phyloP scores from a whole-genome alignment of 2,329 filamentous ascomycete species.

The Zelopaecilomyces penicillatus region DNA sequence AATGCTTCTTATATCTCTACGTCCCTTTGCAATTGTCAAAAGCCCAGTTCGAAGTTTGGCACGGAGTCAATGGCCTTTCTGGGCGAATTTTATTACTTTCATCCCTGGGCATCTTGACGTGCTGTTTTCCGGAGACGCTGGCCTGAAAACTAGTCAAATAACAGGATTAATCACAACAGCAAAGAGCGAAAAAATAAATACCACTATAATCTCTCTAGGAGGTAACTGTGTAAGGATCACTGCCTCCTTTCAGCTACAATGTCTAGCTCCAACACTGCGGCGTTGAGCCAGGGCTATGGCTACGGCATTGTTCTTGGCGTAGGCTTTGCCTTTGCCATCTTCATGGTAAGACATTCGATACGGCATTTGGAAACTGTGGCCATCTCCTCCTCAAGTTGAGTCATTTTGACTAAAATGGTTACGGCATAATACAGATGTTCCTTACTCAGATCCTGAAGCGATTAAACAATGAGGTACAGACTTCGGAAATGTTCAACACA shows the following conservation, averaged over 20 bases:
- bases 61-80: no score
- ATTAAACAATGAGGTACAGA: slow-evolving; percentile 62
- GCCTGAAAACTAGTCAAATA: no score
- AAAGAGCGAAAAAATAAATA: background rate
- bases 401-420: background rate
- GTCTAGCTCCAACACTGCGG: slow-evolving; percentile 15
- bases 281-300: slow-evolving; percentile 55
- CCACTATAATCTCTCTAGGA: background rate
- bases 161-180: no score
- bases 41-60: no score
- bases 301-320: slow-evolving; percentile 73
- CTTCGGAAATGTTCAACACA: slow-evolving; percentile 87
- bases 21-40: no score
- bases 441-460: slow-evolving; percentile 63
- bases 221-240: slow-evolving; percentile 1
- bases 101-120: no score
- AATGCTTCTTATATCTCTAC: no score
- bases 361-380: background rate
- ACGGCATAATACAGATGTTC: slow-evolving; percentile 35
- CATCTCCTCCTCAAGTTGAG: background rate
- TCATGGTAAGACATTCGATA: slow-evolving; percentile 41
- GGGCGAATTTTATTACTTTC: no score
- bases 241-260: background rate
- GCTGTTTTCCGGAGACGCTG: no score
- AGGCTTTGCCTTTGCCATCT: slow-evolving; percentile 64